Evolutionary conservation across 148 eudicot genomes (phyloP), one percentile per base, ranked within the genome.

Genomic region (Pharnaceum exiguum): DNA sequence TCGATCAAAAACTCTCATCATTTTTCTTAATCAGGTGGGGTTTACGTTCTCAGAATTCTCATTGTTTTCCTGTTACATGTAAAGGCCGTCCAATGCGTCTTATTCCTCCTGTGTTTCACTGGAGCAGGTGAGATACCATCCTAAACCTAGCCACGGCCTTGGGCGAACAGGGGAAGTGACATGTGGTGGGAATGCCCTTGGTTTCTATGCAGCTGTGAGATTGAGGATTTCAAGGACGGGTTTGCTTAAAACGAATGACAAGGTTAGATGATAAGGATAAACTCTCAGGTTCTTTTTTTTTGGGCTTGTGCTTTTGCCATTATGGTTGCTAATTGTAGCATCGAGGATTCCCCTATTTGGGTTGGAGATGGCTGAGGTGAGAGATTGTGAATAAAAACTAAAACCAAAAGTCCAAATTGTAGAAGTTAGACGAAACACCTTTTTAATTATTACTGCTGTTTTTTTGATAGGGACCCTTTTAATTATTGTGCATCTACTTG

Each of bases 111-210:
- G 17, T 47, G 47, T 31, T 71, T 31, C 11, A 43, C 39, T 29
- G 48, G 62, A 40, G 53, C 76, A 94, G 99, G 84, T 86, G 63
- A 82, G 99, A 75, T 66, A 75, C 64, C 65, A 77, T 54, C 51
- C 71, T 52, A 78, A 28, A 53, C 53, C 81, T 13, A 68, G 35
- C 30, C 74, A 64, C 65, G 77, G 83, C 17, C 70, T 78, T 68
- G 74, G 75, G 37, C 74, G 38, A 38, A 60, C 69, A 37, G 85
- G 75, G 12, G 89, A 80, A 57, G 78, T 71, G 46, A 89, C 99
- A 60, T 89, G 85, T 77, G 99, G 96, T 4, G 99, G 99, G 49
- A 94, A 89, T 77, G 89, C 95, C 40, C 71, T 94, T 63, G 85
- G 72, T 59, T 94, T 94, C 38, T 86, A 94, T 70, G 88, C 99